Evolutionary conservation across 257 asterid species (phyloP), one percentile per base, ranked within the genome.

Genomic region (Solanum virginianum): DNA sequence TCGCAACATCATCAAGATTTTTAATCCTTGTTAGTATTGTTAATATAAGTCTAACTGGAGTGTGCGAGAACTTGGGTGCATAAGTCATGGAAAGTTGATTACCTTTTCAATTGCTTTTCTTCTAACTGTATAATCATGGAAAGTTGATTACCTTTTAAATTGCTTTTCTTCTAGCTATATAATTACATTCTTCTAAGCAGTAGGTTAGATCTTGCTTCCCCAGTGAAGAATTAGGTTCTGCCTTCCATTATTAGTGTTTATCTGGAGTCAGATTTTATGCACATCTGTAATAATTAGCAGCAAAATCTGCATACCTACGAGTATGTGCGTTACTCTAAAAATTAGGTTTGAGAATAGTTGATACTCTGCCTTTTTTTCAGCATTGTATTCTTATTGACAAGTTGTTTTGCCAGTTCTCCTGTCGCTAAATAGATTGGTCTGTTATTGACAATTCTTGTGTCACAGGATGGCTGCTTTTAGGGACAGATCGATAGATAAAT

Each of bases 401-500:
- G 80, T n/a, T 72, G 80, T 45, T 72, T 79, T 53, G 5, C 65
- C 49, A 2, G 10, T 26, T 3, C 65, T 79, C 63, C 17, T 65
- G 53, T 45, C 62, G 47, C n/a, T 47, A 63, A 41, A 51, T 59
- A 80, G 39, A 36, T 63, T 81, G 74, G 60, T 39, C 62, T 55
- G n/a, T n/a, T n/a, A n/a, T n/a, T n/a, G n/a, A n/a, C n/a, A n/a
- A n/a, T n/a, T n/a, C n/a, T n/a, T n/a, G n/a, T 51, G 65, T 79
- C 26, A 92, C 86, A 97, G 99, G 86, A 89, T 94, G 94, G 89
- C 92, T 84, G 80, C 93, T 55, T 97, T 90, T 90, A 93, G 97
- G 92, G 91, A 97, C 86, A 93, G 92, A 86, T 91, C 98, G 22
- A 91, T 95, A 84, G 98, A 97, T 91, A 95, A 93, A 91, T 97